Conservation (phyloP, 805 yeast species). For the Monosporozyma servazzii region DNA sequence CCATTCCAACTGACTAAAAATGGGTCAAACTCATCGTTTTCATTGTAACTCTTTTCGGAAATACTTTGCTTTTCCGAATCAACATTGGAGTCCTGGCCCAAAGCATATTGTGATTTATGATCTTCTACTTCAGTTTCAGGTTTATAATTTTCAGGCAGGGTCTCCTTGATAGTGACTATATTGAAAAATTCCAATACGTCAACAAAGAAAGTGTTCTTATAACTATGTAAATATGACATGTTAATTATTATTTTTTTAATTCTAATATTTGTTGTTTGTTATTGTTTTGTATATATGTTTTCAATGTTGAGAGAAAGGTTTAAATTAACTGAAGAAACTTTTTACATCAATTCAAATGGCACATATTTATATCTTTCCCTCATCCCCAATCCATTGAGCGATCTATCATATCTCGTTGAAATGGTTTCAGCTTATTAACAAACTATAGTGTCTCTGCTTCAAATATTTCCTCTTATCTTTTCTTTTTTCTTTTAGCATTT, state of each 20-base stretch:
- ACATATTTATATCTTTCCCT: background rate
- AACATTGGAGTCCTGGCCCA: background rate
- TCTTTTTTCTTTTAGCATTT: too few species aligned
- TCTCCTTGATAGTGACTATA: conserved; percentile 10
- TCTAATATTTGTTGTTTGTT: too few species aligned
- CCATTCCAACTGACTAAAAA: conserved; percentile 22
- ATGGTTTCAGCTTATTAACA: too few species aligned
- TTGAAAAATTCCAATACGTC: conserved; percentile 19
- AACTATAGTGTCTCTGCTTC: too few species aligned
- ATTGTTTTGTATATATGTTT: background rate
- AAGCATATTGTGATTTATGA: background rate
- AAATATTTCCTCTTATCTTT: too few species aligned
- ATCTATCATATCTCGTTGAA: too few species aligned
- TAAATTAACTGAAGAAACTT: background rate
- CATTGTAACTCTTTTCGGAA: background rate
- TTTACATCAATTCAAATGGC: background rate
- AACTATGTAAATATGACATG: background rate
- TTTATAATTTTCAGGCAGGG: conserved; percentile 1
- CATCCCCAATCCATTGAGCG: too few species aligned
- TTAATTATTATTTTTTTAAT: too few species aligned
- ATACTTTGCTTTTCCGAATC: background rate
- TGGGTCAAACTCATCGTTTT: conserved; percentile 17
- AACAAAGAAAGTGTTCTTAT: conserved; percentile 18
- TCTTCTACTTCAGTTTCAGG: background rate
- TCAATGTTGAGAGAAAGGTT: too few species aligned